Conservation (phyloP, 1,284 basidiomycete species). For the Microbotryomycetes sp. region DNA sequence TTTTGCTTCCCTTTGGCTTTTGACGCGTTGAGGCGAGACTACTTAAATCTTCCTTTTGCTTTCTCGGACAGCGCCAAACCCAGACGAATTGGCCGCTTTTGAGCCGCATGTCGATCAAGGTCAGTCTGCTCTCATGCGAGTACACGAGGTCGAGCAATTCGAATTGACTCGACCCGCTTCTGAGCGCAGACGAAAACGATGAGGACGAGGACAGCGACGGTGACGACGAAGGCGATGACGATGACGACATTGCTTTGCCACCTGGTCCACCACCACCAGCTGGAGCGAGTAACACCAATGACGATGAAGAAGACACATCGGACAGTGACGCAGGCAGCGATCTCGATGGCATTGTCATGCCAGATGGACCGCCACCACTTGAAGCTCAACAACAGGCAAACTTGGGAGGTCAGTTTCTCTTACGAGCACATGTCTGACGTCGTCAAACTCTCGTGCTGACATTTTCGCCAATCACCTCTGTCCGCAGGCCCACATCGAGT, state of each 20-base stretch:
- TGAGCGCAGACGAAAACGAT: neutral
- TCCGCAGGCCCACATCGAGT: slow-evolving; percentile 20
- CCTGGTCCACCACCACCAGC: slow-evolving; percentile 50
- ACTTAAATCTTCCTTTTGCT: slow-evolving; percentile 18
- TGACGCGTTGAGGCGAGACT: slow-evolving; percentile 7
- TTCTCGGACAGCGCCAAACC: slow-evolving; percentile 26
- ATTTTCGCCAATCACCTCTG: slow-evolving; percentile 27
- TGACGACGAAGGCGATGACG: slow-evolving; percentile 35
- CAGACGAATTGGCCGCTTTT: slow-evolving; percentile 31
- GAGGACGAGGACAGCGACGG: too few species aligned
- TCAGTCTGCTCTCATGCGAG: too few species aligned
- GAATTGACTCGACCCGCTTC: too few species aligned
- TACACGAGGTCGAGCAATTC: too few species aligned
- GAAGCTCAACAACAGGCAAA: slow-evolving; percentile 15
- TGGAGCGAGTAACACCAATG: slow-evolving; percentile 15
- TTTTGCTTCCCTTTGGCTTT: neutral
- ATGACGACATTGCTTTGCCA: slow-evolving; percentile 3
- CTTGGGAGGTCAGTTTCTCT: neutral
- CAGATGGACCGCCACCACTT: slow-evolving; percentile 34
- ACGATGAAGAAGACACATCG: slow-evolving; percentile 25
- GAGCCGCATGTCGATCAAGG: slow-evolving; percentile 9
- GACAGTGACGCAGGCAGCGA: slow-evolving; percentile 43
- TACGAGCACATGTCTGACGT: too few species aligned
- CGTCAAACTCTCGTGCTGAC: too few species aligned
- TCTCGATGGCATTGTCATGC: slow-evolving; percentile 35